Evolutionary conservation across 139 green algal species (phyloP), one percentile per base, ranked within the genome.

Genomic region (Chlamydomonas sp.): DNA sequence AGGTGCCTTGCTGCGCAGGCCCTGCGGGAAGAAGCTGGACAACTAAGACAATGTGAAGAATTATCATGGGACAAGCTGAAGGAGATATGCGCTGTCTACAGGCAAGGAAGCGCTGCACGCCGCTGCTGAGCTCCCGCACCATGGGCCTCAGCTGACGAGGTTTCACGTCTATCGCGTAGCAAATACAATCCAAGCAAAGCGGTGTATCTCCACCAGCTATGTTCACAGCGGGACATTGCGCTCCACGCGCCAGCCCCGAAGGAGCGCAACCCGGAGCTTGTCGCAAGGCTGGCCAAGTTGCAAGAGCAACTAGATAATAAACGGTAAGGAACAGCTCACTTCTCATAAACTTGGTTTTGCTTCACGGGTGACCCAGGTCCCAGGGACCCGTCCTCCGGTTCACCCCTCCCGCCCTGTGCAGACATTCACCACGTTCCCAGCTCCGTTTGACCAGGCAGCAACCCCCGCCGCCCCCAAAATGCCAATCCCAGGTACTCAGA

Each of bases 301-400:
- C 87, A 89, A 63, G 79, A 79, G 5, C 10, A 83, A n/a, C 63
- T 95, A 16, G 94, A 97, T 16, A 88, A 97, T 79, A 74, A 90
- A 66, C 78, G 85, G 58, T 95, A 92, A 20, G 88, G 31, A 49
- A 49, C 31, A 49, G 31, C 31, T 49, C 31, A 49, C 31, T 49
- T 49, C 31, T 4, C 31, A 91, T 77, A 73, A 85, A 64, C 71
- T 90, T 59, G 75, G 77, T 17, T 58, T 62, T 63, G 61, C 17
- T 2, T 79, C 9, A 77, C 16, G 12, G 68, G 73, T 20, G n/a
- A 8, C 5, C 6, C 63, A 31, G 49, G n/a, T 64, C 6, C 31
- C 31, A 49, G 31, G 31, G 31, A 49, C 31, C 31, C 31, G 31
- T 49, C 31, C 31, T 49, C 31, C 31, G 31, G 31, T 49, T 49